Evolutionary conservation across 768 basidiomycete species (phyloP), one percentile per base, ranked within the genome.

Genomic region (Cystobasidium tubakii): DNA sequence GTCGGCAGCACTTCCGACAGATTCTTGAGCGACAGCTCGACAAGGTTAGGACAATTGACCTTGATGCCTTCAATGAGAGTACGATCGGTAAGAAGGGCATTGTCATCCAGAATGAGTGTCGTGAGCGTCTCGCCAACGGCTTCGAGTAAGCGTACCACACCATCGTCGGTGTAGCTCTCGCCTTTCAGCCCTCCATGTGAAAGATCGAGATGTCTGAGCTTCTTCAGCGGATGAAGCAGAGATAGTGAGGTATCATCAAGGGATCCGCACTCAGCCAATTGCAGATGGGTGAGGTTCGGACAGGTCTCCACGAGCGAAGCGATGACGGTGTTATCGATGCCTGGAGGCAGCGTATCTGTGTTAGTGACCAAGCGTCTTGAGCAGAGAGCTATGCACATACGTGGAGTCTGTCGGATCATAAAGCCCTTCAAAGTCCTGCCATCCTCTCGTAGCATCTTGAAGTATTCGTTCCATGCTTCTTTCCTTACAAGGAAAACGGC

Each of bases 241-340:
- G 81, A 82, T 1, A 90, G 81, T 79, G 89, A 92, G 1, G 82
- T 83, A 76, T 92, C 88, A 66, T 84, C 81, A 72, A 98, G 80
- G 75, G 86, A 82, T 7, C 89, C 91, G 36, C 97, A 81, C 79
- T 94, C 90, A 74, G 87, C 86, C 44, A 99, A 83, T 1, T 90
- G 86, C 0, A 99, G 85, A 62, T 88, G 87, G n/a, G 81, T 84
- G 21, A 98, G 82, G 62, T 85, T 84, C 27, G 85, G 82, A 66
- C 85, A 86, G 67, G 82, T 76, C 36, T 82, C 66, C 31, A 88
- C 85, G 27, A 96, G 85, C 0, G 85, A 79, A 15, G 83, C 79
- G 71, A 90, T 81, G 78, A 89, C 91, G 13, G 85, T 84, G 1
- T 88, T 79, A 79, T 92, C 87, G 81, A 98, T 93, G 3, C 92